Evolutionary conservation across 2,329 filamentous ascomycete genomes (phyloP).

Genomic region (Aspergillus awamori): DNA sequence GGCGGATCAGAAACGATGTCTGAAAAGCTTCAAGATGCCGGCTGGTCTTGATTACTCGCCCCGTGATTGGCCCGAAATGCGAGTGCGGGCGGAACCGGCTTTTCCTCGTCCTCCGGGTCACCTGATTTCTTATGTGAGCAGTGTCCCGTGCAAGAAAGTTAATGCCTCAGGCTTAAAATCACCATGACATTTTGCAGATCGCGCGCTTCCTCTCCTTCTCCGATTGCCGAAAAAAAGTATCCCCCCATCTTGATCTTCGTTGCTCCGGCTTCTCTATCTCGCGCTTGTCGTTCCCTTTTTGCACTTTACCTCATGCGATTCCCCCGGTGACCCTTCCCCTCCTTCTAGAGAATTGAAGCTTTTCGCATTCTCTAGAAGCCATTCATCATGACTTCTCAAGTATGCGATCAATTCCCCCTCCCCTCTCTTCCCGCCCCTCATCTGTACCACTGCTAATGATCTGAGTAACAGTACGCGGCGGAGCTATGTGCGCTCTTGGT

Average conservation of each 20-base stretch:
- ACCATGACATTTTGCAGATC: neutral
- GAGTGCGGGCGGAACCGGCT: conserved; percentile 45
- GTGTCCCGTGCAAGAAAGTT: conserved; percentile 13
- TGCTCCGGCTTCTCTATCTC: neutral
- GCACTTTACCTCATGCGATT: conserved; percentile 32
- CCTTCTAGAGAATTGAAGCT: conserved; percentile 71
- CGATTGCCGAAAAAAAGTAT: conserved; percentile 13
- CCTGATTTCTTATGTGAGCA: conserved; percentile 31
- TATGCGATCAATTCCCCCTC: conserved; percentile 43
- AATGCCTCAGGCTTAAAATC: neutral
- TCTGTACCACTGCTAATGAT: conserved; percentile 30
- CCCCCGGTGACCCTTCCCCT: conserved; percentile 66
- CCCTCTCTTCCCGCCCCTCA: neutral
- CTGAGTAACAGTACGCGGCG: conserved; percentile 62
- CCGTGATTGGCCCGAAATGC: conserved; percentile 44
- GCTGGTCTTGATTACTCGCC: conserved; percentile 39
- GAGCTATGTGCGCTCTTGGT: conserved; percentile 91
- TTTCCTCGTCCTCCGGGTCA: conserved; percentile 28
- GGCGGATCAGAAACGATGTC: conserved; percentile 34
- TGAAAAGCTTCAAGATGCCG: conserved; percentile 49
- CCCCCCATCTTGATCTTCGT: neutral
- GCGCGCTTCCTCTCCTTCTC: neutral
- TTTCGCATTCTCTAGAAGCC: conserved; percentile 75
- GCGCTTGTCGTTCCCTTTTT: conserved; percentile 1
- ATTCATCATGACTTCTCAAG: conserved; percentile 57